phyloP scores from a whole-genome alignment of 345 rosid species.

The Balakata baccata region DNA sequence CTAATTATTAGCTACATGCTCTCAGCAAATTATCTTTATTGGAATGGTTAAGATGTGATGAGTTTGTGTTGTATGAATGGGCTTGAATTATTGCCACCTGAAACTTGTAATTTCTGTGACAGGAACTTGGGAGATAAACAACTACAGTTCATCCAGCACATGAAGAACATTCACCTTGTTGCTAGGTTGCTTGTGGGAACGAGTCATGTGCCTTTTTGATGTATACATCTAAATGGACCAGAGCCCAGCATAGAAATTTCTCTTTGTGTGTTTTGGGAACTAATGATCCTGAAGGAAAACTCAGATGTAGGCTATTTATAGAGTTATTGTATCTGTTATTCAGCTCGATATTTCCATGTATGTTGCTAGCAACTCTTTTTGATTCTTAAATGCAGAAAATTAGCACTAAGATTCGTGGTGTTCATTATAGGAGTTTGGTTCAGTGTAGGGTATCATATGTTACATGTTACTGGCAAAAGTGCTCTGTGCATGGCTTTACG shows the following conservation, averaged over 20 bases:
- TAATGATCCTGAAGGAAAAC: conserved; percentile 20
- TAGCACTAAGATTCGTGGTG: too few species aligned
- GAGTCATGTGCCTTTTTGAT: conserved; percentile 4
- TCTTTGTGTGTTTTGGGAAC: conserved; percentile 17
- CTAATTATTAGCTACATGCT: too few species aligned
- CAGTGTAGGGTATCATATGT: too few species aligned
- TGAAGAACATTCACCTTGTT: background rate
- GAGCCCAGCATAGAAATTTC: conserved; percentile 9
- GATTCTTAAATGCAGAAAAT: conserved; percentile 12
- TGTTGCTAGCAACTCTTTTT: conserved; percentile 6
- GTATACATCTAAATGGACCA: conserved; percentile 2
- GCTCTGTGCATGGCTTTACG: too few species aligned
- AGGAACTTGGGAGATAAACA: conserved; percentile 18
- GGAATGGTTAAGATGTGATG: too few species aligned
- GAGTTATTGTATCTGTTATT: conserved; percentile 17
- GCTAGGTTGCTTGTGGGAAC: conserved; percentile 8
- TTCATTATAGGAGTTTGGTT: too few species aligned
- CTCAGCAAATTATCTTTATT: too few species aligned
- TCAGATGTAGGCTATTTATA: conserved; percentile 17
- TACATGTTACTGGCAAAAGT: too few species aligned
- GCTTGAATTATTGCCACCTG: background rate
- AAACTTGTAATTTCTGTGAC: conserved; percentile 6
- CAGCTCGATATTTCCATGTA: background rate
- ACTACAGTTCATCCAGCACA: conserved; percentile 9
- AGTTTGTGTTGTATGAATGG: background rate